Evolutionary conservation across 805 yeast species (phyloP).

Genomic region (Ogataea salicorniae): DNA sequence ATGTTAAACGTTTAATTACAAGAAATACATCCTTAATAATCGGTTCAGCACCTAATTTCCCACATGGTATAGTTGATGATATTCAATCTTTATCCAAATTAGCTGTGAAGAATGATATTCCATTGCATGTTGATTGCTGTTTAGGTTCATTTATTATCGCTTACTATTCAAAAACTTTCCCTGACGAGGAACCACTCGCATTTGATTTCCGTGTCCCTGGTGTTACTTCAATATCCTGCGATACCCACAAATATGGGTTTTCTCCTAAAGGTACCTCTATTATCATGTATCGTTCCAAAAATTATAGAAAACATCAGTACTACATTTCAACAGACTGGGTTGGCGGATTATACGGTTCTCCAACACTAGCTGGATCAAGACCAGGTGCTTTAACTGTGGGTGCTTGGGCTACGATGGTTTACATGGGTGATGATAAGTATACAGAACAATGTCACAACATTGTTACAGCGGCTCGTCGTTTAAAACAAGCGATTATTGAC

Average conservation of each 20-base stretch:
- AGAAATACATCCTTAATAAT: conserved; percentile 75
- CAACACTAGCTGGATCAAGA: conserved; percentile 93
- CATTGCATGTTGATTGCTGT: conserved; percentile 94
- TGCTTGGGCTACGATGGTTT: conserved; percentile 91
- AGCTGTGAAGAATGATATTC: conserved; percentile 65
- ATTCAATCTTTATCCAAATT: conserved; percentile 64
- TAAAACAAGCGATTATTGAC: conserved; percentile 42
- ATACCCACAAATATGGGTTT: conserved; percentile 98
- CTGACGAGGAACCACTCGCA: conserved; percentile 33
- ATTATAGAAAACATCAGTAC: conserved; percentile 75
- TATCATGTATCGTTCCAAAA: conserved; percentile 74
- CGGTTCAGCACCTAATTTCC: conserved; percentile 96
- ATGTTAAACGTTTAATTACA: conserved; percentile 63
- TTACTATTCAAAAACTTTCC: conserved; percentile 55
- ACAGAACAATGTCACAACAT: conserved; percentile 59
- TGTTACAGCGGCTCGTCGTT: conserved; percentile 54
- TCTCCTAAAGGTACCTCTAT: conserved; percentile 96
- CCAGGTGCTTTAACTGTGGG: conserved; percentile 98
- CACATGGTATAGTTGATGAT: conserved; percentile 94
- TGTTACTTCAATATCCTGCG: conserved; percentile 98
- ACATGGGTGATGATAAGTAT: conserved; percentile 83
- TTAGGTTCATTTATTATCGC: conserved; percentile 89
- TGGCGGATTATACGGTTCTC: conserved; percentile 95
- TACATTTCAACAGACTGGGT: conserved; percentile 81
- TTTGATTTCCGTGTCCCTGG: conserved; percentile 87